These are phyloP conservation scores for Cardamine occulta DNA, from an alignment of 345 rosid genomes.

Conservation along the genomic window DNA sequence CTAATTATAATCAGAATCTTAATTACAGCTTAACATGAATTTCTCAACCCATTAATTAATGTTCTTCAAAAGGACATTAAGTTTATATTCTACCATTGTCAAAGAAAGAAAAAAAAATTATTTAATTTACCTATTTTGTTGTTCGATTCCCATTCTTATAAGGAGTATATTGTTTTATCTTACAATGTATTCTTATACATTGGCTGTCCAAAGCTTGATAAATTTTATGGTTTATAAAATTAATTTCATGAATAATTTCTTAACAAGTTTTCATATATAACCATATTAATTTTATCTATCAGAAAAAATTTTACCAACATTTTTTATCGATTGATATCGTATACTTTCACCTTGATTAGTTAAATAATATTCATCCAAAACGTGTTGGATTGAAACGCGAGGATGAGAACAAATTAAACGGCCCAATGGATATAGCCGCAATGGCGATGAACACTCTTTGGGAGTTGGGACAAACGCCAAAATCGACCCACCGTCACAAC, in stretches of 20 bases:
- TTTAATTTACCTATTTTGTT: neutral
- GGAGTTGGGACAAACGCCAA: constrained; percentile 38
- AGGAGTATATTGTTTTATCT: neutral
- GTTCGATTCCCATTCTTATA: neutral
- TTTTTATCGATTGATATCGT: neutral
- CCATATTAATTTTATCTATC: neutral
- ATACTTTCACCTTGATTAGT: neutral
- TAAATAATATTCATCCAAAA: neutral
- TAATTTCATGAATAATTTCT: no score
- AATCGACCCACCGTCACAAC: constrained; percentile 8
- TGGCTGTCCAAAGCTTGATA: neutral
- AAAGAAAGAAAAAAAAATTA: neutral
- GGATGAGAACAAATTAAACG: neutral
- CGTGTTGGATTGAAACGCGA: neutral
- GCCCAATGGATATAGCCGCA: neutral
- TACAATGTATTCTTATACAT: neutral
- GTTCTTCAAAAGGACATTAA: constrained; percentile 29
- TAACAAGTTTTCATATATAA: no score
- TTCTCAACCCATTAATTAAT: constrained; percentile 3
- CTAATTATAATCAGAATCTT: neutral
- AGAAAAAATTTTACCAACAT: neutral
- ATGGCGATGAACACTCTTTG: constrained; percentile 40
- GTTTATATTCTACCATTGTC: neutral
- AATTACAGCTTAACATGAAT: neutral
- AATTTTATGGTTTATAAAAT: neutral